These are phyloP conservation scores for Talaromyces trachyspermus DNA, from an alignment of 495 filamentous ascomycete genomes.

Conservation along the genomic window DNA sequence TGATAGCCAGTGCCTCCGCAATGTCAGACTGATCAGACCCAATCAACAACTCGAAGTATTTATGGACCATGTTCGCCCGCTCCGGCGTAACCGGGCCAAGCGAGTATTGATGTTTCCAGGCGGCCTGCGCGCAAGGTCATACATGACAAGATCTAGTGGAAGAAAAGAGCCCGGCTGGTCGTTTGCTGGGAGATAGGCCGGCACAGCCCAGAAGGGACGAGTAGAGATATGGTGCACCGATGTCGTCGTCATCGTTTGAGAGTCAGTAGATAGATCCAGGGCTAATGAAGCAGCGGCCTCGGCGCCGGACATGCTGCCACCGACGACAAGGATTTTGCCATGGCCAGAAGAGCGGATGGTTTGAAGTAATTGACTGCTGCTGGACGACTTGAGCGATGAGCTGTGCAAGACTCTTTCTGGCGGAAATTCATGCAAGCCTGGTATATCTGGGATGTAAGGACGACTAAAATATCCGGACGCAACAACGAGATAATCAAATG, in stretches of 20 bases:
- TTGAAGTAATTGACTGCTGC: background rate
- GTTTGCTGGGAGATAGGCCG: conserved; percentile 48
- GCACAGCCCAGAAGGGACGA: conserved; percentile 66
- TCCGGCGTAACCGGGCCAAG: conserved; percentile 53
- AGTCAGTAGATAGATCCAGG: conserved; percentile 47
- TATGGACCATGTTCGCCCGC: conserved; percentile 42
- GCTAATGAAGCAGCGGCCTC: conserved; percentile 71
- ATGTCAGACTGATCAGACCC: conserved; percentile 52
- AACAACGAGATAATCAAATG: conserved; percentile 68
- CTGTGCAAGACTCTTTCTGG: conserved; percentile 49
- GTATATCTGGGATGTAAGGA: conserved; percentile 46
- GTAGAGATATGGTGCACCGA: conserved; percentile 62
- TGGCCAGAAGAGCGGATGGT: conserved; percentile 9
- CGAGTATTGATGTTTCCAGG: conserved; percentile 45
- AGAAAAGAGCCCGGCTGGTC: conserved; percentile 49
- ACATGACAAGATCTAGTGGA: conserved; percentile 69
- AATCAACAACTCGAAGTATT: conserved; percentile 45
- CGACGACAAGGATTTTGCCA: conserved; percentile 68
- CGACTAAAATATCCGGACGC: conserved; percentile 70
- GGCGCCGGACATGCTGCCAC: conserved; percentile 76
- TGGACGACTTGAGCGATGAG: conserved; percentile 33
- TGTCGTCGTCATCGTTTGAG: conserved; percentile 34
- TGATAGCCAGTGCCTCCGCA: conserved; percentile 13
- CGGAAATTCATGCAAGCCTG: conserved; percentile 22
- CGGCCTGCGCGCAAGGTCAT: conserved; percentile 58